phyloP scores from a whole-genome alignment of 306 rosid species.

The Begonia masoniana region DNA sequence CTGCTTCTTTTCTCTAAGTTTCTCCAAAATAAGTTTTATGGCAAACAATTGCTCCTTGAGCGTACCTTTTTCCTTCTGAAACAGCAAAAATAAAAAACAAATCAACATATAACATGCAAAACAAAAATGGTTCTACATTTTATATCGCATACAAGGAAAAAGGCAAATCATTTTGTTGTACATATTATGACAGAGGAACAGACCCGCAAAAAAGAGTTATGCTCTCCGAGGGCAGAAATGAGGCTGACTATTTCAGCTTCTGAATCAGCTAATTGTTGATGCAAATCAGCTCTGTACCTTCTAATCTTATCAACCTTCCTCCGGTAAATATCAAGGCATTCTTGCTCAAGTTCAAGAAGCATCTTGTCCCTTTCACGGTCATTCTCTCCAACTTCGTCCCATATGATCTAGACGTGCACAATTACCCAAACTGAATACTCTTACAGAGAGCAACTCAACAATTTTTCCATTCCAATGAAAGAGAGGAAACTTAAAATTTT shows the following conservation, averaged over 20 bases:
- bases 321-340: conserved; percentile 74
- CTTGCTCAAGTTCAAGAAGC: conserved; percentile 92
- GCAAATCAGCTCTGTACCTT: conserved; percentile 55
- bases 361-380: conserved; percentile 59
- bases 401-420: conserved; percentile 32
- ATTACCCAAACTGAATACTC: neutral
- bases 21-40: conserved; percentile 51
- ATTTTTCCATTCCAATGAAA: neutral
- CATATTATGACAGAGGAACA: too few species aligned
- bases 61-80: conserved; percentile 59
- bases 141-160: neutral
- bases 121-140: too few species aligned
- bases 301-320: conserved; percentile 67
- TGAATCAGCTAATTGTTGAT: conserved; percentile 44
- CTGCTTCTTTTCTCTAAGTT: conserved; percentile 55
- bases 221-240: conserved; percentile 54
- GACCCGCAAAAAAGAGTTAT: conserved; percentile 34
- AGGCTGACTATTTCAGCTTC: conserved; percentile 43
- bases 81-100: conserved; percentile 13
- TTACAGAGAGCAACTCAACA: neutral
- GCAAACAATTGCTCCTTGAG: conserved; percentile 57
- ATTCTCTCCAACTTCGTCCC: conserved; percentile 95
- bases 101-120: conserved; percentile 9
- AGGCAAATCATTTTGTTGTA: conserved; percentile 9
- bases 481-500: neutral